Percentiles rank a stretch among this genome's conserved stretches.
Conservation (phyloP, 768 basidiomycete species). For the Pulveroboletus ravenelii region DNA sequence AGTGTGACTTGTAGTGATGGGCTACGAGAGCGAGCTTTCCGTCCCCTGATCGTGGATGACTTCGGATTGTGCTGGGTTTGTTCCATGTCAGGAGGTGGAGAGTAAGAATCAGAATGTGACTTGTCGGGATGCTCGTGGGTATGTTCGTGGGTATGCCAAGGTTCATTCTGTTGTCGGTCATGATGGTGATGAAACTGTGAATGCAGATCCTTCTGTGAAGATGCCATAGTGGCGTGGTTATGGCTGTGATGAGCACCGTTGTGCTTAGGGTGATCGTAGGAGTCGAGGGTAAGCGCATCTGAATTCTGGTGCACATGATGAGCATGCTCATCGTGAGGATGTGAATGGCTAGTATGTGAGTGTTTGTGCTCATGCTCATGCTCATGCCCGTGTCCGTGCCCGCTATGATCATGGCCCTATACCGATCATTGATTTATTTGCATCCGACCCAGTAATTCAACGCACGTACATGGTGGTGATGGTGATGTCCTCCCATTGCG, state of each 20-base stretch:
- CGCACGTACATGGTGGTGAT: slow-evolving; percentile 63
- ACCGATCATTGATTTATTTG: not conserved
- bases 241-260: slow-evolving; percentile 14
- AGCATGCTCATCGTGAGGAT: slow-evolving; percentile 28
- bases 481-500: slow-evolving; percentile 95
- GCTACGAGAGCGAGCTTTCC: slow-evolving; percentile 37
- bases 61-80: slow-evolving; percentile 7
- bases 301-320: slow-evolving; percentile 18
- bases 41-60: slow-evolving; percentile 22
- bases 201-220: slow-evolving; percentile 21
- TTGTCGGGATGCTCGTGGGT: slow-evolving; percentile 27
- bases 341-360: slow-evolving; percentile 33
- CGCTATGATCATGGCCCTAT: slow-evolving; percentile 18
- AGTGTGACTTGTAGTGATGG: slow-evolving; percentile 37
- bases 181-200: slow-evolving; percentile 22
- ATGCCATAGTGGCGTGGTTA: slow-evolving; percentile 9
- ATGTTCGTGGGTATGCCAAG: slow-evolving; percentile 24
- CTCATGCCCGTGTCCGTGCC: slow-evolving; percentile 5
- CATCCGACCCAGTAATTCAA: not conserved
- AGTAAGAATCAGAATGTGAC: slow-evolving; percentile 12
- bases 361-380: slow-evolving; percentile 28
- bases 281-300: slow-evolving; percentile 12
- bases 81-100: slow-evolving; percentile 7
- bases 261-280: slow-evolving; percentile 7
- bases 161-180: slow-evolving; percentile 23